Conservation (phyloP, 176 grass and related monocot species). For the Saccharum spontaneum region DNA sequence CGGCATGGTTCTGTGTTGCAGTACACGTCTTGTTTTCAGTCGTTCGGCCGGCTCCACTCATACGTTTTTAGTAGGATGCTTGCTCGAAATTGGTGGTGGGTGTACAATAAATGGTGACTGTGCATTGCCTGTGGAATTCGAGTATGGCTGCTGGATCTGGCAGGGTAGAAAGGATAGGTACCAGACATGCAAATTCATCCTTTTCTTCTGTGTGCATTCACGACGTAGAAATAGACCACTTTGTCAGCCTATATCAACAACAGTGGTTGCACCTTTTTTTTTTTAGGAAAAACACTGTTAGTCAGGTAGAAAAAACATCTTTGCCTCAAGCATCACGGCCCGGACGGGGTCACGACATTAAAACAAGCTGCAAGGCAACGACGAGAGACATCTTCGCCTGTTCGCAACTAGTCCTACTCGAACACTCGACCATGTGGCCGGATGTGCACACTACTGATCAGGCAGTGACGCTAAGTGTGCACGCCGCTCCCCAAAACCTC, state of each 20-base stretch:
- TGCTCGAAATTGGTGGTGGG: background rate
- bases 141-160: background rate
- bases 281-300: too few species aligned
- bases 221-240: background rate
- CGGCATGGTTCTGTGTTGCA: too few species aligned
- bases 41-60: background rate
- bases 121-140: background rate
- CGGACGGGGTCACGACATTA: background rate
- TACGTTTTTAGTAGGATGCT: background rate
- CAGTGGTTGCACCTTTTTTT: background rate
- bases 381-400: background rate
- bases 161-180: background rate
- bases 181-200: background rate
- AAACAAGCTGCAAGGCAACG: background rate
- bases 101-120: background rate
- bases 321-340: too few species aligned
- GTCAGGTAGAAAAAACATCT: background rate
- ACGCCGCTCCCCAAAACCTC: too few species aligned
- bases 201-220: background rate
- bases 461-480: too few species aligned
- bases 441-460: too few species aligned
- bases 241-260: background rate
- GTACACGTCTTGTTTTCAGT: background rate
- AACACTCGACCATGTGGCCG: too few species aligned
- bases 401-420: background rate